phyloP scores from a whole-genome alignment of 129 eudicot genomes.

The Lactuca sativa region DNA sequence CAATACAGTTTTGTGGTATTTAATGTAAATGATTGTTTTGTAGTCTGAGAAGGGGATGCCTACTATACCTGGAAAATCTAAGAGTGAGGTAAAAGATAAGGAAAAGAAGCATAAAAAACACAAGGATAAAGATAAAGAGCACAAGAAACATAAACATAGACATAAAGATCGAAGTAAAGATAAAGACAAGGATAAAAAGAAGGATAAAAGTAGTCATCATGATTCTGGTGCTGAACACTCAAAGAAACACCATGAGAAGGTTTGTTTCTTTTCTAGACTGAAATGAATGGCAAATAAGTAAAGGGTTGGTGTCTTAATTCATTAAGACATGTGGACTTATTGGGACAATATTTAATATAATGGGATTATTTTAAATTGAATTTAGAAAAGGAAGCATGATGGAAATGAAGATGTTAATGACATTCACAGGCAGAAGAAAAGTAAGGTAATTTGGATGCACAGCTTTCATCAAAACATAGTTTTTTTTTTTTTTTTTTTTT shows the following conservation, averaged over 20 bases:
- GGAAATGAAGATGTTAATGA: constrained; percentile 79
- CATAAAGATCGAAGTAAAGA: constrained; percentile 43
- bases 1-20: background rate
- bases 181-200: constrained; percentile 41
- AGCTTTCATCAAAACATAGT: background rate
- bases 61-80: constrained; percentile 37
- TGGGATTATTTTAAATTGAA: background rate
- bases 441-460: constrained; percentile 61
- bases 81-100: constrained; percentile 41
- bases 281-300: no score
- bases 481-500: background rate
- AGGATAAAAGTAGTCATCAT: constrained; percentile 37
- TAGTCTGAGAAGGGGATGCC: constrained; percentile 60
- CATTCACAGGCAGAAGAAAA: constrained; percentile 79
- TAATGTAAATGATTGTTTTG: constrained; percentile 1
- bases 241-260: no score
- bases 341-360: background rate
- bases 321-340: no score
- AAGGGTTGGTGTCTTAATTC: background rate
- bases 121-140: constrained; percentile 50
- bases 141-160: constrained; percentile 50
- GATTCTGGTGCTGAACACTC: background rate
- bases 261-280: background rate
- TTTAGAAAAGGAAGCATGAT: constrained; percentile 90
- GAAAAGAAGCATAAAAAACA: constrained; percentile 50